Evolutionary conservation across 257 asterid species (phyloP).

Genomic region (Solanum paucissectum): DNA sequence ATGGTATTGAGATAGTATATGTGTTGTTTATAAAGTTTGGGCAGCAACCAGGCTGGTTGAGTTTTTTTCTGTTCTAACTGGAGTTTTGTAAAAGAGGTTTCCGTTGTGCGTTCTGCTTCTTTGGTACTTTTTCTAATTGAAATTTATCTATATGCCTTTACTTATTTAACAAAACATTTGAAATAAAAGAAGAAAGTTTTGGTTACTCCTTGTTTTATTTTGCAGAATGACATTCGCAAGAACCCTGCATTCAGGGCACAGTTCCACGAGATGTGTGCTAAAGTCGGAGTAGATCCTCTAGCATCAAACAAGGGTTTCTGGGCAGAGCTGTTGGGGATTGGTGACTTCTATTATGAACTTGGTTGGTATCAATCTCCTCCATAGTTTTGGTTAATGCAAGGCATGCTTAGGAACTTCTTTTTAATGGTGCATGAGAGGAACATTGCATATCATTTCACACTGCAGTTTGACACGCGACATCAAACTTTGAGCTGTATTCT

Average conservation of each 20-base stretch:
- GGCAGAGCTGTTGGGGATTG: constrained; percentile 96
- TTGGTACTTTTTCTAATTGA: neutral
- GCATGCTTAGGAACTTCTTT: neutral
- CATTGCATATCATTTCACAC: neutral
- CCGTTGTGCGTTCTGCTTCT: neutral
- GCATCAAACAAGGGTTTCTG: constrained; percentile 99
- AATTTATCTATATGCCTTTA: neutral
- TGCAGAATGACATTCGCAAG: constrained; percentile 92
- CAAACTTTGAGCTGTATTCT: neutral
- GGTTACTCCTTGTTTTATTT: neutral
- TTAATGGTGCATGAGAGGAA: neutral
- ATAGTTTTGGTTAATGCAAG: neutral
- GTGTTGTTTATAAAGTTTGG: neutral
- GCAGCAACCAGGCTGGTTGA: neutral
- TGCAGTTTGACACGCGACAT: neutral
- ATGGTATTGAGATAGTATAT: neutral
- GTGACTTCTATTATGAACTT: constrained; percentile 96
- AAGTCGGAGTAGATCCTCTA: constrained; percentile 97
- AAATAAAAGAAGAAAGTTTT: neutral
- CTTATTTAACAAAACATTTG: neutral
- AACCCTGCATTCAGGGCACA: constrained; percentile 93
- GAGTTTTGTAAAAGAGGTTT: neutral
- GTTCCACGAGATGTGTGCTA: constrained; percentile 99
- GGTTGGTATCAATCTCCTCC: constrained; percentile 44
- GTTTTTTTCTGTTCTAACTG: neutral